Evolutionary conservation across 2,329 filamentous ascomycete genomes (phyloP), one percentile per base, ranked within the genome.

Genomic region (Aspergillus brasiliensis): DNA sequence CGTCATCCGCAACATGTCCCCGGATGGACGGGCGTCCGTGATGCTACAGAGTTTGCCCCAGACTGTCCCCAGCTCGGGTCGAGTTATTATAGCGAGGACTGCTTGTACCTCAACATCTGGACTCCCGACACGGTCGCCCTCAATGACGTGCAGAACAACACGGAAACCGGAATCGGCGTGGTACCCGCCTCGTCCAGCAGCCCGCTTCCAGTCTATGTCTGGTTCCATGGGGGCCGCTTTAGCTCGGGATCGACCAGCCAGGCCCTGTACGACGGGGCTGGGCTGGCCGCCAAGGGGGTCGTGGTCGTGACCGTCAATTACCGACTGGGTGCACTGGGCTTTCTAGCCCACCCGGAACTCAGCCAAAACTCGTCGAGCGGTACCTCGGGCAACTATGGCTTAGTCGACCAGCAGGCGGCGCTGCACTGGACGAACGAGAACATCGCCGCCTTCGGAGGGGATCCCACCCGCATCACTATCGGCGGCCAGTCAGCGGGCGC

Each of bases 401-500:
- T 72, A 11, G 46, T 69, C 10, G 71, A 73, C 48, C 69, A 69
- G 52, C 61, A 63, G 13, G 55, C 59, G 8, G 67, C 65, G 3
- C 53, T 71, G 1, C 53, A 51, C 25, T 71, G 68, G 67, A 56
- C 68, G 3, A 60, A 65, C 13, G 56, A 63, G 5, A 65, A 70
- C 49, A 67, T 68, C 46, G 51, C 44, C 2, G 15, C 62, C 10
- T 71, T 71, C 48, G 67, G 67, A 25, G 69, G 67, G 4, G 63
- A 70, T 28, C 56, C 63, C 5, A 37, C 53, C 40, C 65, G 66
- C 28, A 58, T 68, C n/a, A 69, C 67, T n/a, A 69, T 72, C 28
- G 69, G 69, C 27, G 71, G 70, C 4, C 68, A 73, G 59, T 70
- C 66, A n/a, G 70, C 70, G 6, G 72, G 71, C 34, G 83, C 62